Percentiles rank a stretch among this genome's conserved stretches.
These are phyloP conservation scores for Apiotrichum akiyoshidainum DNA, from an alignment of 1,284 basidiomycete genomes.

Conservation along the genomic window DNA sequence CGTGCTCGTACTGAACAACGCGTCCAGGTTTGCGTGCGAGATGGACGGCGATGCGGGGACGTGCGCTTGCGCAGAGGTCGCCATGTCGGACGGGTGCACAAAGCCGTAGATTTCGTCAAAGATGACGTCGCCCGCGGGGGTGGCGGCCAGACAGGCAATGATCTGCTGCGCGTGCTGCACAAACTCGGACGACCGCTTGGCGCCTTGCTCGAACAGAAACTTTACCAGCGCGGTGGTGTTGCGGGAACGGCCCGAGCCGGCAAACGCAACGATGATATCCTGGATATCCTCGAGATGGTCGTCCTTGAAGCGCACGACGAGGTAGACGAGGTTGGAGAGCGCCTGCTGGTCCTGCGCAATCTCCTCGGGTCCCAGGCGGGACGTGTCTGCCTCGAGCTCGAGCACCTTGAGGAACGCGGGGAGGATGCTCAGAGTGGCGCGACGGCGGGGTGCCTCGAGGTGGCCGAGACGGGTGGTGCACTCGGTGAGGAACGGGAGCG, in stretches of 20 bases:
- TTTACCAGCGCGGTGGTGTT: constrained; percentile 78
- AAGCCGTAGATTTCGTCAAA: constrained; percentile 80
- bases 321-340: constrained; percentile 77
- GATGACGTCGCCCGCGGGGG: constrained; percentile 66
- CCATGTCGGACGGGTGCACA: constrained; percentile 79
- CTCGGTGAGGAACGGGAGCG: constrained; percentile 67
- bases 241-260: constrained; percentile 28
- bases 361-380: constrained; percentile 31
- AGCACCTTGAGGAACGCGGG: constrained; percentile 77
- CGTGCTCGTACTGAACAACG: constrained; percentile 35
- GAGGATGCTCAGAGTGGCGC: constrained; percentile 64
- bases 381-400: constrained; percentile 55
- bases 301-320: constrained; percentile 75
- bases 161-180: constrained; percentile 76
- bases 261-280: constrained; percentile 71
- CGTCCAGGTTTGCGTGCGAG: constrained; percentile 43
- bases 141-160: constrained; percentile 78
- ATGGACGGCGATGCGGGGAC: constrained; percentile 66
- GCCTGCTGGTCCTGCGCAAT: constrained; percentile 60
- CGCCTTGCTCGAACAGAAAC: constrained; percentile 82
- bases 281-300: constrained; percentile 77
- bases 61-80: constrained; percentile 62
- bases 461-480: constrained; percentile 70
- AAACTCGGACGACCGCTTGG: constrained; percentile 74
- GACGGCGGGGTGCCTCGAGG: constrained; percentile 58